Evolutionary conservation across 176 grass and related monocot species (phyloP).

Genomic region (Cenchrus fungigraminus): DNA sequence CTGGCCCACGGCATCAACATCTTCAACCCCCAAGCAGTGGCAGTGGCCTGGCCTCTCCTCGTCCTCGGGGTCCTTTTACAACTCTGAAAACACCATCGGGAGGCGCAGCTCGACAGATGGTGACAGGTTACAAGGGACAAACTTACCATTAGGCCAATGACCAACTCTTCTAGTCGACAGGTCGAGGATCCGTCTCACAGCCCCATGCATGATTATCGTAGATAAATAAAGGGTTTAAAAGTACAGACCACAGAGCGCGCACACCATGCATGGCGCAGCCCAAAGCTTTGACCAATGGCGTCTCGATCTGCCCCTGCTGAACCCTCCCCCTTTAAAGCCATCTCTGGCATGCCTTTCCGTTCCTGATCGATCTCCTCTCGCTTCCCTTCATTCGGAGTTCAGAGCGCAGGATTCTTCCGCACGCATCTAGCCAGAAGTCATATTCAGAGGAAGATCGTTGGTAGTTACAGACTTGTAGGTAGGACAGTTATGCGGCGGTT

Average conservation of each 20-base stretch:
- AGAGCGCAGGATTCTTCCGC: background rate
- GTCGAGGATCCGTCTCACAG: background rate
- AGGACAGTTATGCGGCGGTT: constrained; percentile 27
- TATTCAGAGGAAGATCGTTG: background rate
- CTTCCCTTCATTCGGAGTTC: background rate
- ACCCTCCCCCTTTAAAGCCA: constrained; percentile 21
- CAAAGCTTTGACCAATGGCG: constrained; percentile 54
- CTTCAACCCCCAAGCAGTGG: constrained; percentile 37
- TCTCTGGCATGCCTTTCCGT: background rate
- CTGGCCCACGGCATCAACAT: background rate
- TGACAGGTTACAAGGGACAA: constrained; percentile 35
- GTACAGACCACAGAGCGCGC: background rate
- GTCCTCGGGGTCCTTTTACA: constrained; percentile 2
- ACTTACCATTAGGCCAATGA: constrained; percentile 19
- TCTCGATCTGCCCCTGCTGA: background rate
- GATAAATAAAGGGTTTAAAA: background rate
- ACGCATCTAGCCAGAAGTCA: background rate
- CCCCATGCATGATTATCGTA: background rate
- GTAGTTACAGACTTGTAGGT: background rate
- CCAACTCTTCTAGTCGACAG: background rate
- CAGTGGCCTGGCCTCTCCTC: background rate
- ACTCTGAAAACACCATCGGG: constrained; percentile 31
- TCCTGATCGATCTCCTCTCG: constrained; percentile 13
- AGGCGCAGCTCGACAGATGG: constrained; percentile 29
- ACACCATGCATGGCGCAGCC: background rate